These are phyloP conservation scores for Pontederia paniculata DNA, from an alignment of 176 grass and related monocot genomes.

Conservation along the genomic window DNA sequence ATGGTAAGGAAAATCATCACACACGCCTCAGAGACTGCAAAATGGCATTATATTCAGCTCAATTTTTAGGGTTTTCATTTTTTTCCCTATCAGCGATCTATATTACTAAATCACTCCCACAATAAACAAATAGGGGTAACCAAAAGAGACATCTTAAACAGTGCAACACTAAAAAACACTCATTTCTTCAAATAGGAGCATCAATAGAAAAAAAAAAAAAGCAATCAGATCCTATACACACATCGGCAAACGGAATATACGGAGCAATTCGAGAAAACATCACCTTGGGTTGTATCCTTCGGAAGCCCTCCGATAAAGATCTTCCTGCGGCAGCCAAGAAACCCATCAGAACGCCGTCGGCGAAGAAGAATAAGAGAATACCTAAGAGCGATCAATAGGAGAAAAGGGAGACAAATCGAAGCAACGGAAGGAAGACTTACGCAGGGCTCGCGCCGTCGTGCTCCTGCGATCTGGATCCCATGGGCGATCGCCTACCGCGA, in stretches of 20 bases:
- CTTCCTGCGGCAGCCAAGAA: constrained; percentile 39
- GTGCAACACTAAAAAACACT: background rate
- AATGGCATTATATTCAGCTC: too few relatives aligned
- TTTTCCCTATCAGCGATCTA: too few relatives aligned
- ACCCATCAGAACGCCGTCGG: background rate
- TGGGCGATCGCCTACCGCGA: background rate
- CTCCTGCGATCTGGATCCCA: constrained; percentile 30
- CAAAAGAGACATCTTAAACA: too few relatives aligned
- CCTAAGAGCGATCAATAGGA: constrained; percentile 7
- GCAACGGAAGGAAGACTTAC: constrained; percentile 15
- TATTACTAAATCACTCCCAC: background rate
- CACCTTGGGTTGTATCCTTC: constrained; percentile 52
- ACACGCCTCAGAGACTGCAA: too few relatives aligned
- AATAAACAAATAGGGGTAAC: background rate
- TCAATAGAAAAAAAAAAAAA: background rate
- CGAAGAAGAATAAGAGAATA: background rate
- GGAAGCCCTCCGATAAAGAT: constrained; percentile 88
- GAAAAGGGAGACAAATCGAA: background rate
- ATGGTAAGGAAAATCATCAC: too few relatives aligned
- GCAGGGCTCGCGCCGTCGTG: constrained; percentile 36
- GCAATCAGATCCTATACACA: constrained; percentile 1
- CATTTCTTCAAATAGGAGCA: background rate
- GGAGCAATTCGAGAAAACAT: background rate
- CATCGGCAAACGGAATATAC: background rate
- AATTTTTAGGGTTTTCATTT: too few relatives aligned